Evolutionary conservation across 2,329 filamentous ascomycete species (phyloP).

Genomic region (Fusarium pseudonygamai): DNA sequence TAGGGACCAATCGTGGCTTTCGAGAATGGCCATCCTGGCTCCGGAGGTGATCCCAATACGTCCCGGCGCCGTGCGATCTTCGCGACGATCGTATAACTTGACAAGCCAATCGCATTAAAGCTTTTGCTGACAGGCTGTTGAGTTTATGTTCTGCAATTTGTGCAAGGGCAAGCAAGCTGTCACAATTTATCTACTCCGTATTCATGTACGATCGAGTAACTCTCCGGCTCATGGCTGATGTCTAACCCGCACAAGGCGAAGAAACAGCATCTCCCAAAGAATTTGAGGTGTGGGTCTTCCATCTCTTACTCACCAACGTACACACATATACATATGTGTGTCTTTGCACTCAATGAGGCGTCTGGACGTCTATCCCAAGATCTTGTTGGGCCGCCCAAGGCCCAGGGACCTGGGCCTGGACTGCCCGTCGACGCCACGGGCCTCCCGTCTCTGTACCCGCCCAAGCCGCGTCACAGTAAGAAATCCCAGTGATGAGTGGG

Average conservation of each 20-base stretch:
- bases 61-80: conserved; percentile 41
- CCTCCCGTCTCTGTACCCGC: conserved; percentile 41
- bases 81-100: conserved; percentile 43
- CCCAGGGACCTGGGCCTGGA: conserved; percentile 42
- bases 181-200: conserved; percentile 1
- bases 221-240: conserved; percentile 3
- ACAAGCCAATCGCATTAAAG: conserved; percentile 49
- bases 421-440: conserved; percentile 40
- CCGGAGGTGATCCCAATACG: conserved; percentile 41
- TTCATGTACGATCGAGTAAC: conserved; percentile 3
- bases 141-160: conserved; percentile 9
- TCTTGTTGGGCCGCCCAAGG: conserved; percentile 24
- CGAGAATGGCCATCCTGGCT: conserved; percentile 28
- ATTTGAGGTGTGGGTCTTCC: background rate
- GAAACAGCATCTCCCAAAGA: background rate
- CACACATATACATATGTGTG: background rate
- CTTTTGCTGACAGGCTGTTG: conserved; percentile 38
- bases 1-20: conserved; percentile 30
- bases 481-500: conserved; percentile 25
- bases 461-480: conserved; percentile 34
- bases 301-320: background rate
- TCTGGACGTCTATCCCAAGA: conserved; percentile 15
- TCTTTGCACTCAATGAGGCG: conserved; percentile 16
- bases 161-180: conserved; percentile 9
- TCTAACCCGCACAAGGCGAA: conserved; percentile 2